Evolutionary conservation across 1,284 basidiomycete species (phyloP), one percentile per base, ranked within the genome.

Genomic region (Cutaneotrichosporon daszewskae): DNA sequence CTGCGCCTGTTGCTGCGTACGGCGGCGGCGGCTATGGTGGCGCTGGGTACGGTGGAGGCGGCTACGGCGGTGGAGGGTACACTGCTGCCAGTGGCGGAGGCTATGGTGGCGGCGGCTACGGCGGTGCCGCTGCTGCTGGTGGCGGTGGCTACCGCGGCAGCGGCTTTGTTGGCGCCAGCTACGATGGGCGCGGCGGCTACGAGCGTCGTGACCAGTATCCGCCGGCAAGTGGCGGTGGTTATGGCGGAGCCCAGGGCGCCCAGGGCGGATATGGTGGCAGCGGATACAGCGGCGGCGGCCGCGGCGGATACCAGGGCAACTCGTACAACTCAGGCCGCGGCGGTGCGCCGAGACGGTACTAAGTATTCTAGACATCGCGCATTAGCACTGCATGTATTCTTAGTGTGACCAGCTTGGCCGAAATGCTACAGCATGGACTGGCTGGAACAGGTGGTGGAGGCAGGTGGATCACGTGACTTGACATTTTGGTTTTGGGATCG

Each of bases 61-160:
- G 69, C 39, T 68, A 67, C 35, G 71, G 72, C 23, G 64, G 60
- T 17, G 74, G 75, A 36, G 69, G 71, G 24, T 64, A 70, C 1
- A 63, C 63, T 40, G 62, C 54, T 14, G 55, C 59, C 17, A 58
- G 65, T 9, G 55, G 58, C 12, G 45, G 55, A 34, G 54, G 49
- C 19, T 55, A 53, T 47, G 46, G 44, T 37, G 49, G 45, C 29
- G 37, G 36, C 2, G 16, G 23, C 11, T 39, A 39, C 20, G 37
- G 37, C 10, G 37, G 26, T 11, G 29, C 29, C 8, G 35, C 36
- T 40, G 62, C 54, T 14, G 55, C 59, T 16, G 59, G 65, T 9
- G 55, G 58, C 12, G 45, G 55, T 32, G 54, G 49, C 19, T 55
- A 53, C 48, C 43, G 44, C 34, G 49, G 45, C 29, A 33, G 36